Conservation (phyloP, 169 alveolate genomes). For the Cryptosporidium meleagridis region DNA sequence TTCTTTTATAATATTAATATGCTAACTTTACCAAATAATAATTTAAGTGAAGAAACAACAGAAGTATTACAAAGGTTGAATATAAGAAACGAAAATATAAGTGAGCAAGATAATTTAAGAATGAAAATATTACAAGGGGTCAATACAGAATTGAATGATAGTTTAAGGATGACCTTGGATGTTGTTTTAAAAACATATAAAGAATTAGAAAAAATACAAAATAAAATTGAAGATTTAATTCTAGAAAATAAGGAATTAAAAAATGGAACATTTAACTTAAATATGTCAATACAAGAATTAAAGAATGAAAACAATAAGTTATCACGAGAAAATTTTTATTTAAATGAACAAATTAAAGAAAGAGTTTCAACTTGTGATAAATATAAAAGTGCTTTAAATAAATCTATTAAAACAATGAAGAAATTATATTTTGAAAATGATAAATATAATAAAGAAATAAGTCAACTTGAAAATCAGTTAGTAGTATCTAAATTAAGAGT, state of each 20-base stretch:
- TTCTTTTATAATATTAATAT: slow-evolving; percentile 28
- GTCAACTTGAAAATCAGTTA: slow-evolving; percentile 48
- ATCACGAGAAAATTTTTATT: slow-evolving; percentile 17
- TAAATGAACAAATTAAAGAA: slow-evolving; percentile 45
- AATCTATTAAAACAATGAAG: slow-evolving; percentile 60
- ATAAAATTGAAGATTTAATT: slow-evolving; percentile 19
- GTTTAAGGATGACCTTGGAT: slow-evolving; percentile 9
- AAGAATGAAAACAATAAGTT: slow-evolving; percentile 30
- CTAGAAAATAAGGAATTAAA: slow-evolving; percentile 2
- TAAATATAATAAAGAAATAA: slow-evolving; percentile 16
- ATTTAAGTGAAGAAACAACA: not conserved
- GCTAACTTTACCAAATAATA: slow-evolving; percentile 13
- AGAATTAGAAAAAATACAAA: slow-evolving; percentile 14
- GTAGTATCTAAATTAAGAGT: slow-evolving; percentile 66
- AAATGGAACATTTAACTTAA: not conserved
- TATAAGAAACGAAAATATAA: not conserved
- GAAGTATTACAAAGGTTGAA: not conserved
- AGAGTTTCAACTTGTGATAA: slow-evolving; percentile 12
- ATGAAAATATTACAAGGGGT: slow-evolving; percentile 40
- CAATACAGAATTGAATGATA: slow-evolving; percentile 24
- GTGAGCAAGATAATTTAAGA: not conserved
- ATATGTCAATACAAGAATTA: not conserved
- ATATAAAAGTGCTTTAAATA: slow-evolving; percentile 38
- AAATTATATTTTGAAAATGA: slow-evolving; percentile 60
- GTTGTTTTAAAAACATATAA: slow-evolving; percentile 21